Evolutionary conservation across 2,329 filamentous ascomycete species (phyloP), one percentile per base, ranked within the genome.

Genomic region (Scedosporium aurantiacum): DNA sequence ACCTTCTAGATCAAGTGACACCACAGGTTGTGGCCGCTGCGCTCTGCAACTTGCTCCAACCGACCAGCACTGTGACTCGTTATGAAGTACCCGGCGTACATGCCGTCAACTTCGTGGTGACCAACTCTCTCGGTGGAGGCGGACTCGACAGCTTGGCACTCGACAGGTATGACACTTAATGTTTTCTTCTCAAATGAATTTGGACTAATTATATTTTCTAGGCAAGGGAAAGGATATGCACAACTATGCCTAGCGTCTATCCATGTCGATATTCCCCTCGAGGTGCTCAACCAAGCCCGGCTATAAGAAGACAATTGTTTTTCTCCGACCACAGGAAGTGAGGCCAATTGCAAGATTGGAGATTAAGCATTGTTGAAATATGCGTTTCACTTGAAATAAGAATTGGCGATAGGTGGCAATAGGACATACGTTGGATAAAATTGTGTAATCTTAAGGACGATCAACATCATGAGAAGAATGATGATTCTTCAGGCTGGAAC

Each of bases 191-290:
- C 7, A 54, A 18, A 23, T 14, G 1, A 23, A 23, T 54, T 54
- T 28, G 2, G 18, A 4, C 43, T 47, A 47, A 47, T 10, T 18
- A 21, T 28, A 32, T 43, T 16, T 16, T 21, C n/a, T 47, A 54
- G 50, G 21, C 60, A 61, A 56, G 60, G 60, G 32, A 61, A 61
- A 25, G 60, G 60, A 14, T 61, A 61, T 37, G 60, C 60, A 4
- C 60, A 61, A 21, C 23, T 61, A n/a, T 61, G 60, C 40, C 50
- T 61, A 12, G 60, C 60, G 10, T 61, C 60, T 4, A 55, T 61
- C 25, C n/a, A 43, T 12, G 4, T 61, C 12, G 27, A 43, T 18
- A 28, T 61, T 14, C 60, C 60, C 3, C 32, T 43, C 3, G 27
- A 61, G 5, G 28, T 61, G 5, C 47, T 40, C 16, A 52, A 23